A percentile compares a stretch with the other conserved stretches of the same genome.
phyloP scores from a whole-genome alignment of 495 filamentous ascomycete species.

The Aspergillus affinis region DNA sequence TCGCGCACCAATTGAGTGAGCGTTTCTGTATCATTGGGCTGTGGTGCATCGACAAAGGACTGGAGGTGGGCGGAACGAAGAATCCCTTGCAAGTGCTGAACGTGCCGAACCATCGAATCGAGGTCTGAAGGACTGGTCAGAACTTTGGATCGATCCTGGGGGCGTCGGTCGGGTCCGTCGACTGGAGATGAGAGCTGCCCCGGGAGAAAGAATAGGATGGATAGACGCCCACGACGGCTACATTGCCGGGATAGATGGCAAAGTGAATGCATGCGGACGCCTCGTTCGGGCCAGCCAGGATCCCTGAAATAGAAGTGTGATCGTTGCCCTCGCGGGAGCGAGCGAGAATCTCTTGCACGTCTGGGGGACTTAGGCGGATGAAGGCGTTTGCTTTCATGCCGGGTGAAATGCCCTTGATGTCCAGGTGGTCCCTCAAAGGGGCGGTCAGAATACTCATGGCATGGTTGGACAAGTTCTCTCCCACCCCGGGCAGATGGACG shows the following conservation, averaged over 20 bases:
- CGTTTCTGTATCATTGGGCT: not conserved
- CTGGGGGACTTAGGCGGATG: not conserved
- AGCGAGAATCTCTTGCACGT: not conserved
- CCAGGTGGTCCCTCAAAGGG: not conserved
- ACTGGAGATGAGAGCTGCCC: not conserved
- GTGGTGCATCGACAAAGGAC: not conserved
- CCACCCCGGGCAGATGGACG: slow-evolving; percentile 25
- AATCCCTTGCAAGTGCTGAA: not conserved
- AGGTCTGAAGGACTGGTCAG: not conserved
- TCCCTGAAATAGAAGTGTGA: not conserved
- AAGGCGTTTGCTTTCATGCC: not conserved
- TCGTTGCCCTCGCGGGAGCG: not conserved
- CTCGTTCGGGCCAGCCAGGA: not conserved
- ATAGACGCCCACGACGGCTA: not conserved
- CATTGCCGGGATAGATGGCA: not conserved
- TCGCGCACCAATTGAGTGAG: not conserved
- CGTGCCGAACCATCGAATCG: slow-evolving; percentile 1
- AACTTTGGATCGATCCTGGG: not conserved
- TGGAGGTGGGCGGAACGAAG: not conserved
- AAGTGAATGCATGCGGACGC: not conserved
- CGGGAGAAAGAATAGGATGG: not conserved
- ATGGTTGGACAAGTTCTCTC: not conserved
- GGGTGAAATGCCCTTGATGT: not conserved
- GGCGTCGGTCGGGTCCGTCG: not conserved
- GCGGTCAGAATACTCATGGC: not conserved